Evolutionary conservation across 164 flowering plant genomes (phyloP).

Genomic region (Piper longum): DNA sequence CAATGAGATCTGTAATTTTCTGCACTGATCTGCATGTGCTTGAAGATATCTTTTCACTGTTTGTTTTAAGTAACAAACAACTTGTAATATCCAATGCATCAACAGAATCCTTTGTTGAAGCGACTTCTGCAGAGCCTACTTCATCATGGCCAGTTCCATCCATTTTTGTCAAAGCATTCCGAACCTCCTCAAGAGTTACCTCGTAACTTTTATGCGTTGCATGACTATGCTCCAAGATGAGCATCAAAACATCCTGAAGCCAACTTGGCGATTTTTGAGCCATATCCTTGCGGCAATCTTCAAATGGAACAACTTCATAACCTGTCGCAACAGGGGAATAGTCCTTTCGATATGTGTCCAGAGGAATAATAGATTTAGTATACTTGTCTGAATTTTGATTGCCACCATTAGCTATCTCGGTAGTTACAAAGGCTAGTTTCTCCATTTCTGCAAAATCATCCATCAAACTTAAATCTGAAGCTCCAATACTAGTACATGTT

Average conservation of each 20-base stretch:
- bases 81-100: slow-evolving; percentile 13
- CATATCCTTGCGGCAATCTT: slow-evolving; percentile 10
- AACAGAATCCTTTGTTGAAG: slow-evolving; percentile 13
- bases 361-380: slow-evolving; percentile 2
- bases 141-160: slow-evolving; percentile 9
- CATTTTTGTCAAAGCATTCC: slow-evolving; percentile 23
- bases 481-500: slow-evolving; percentile 22
- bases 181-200: slow-evolving; percentile 55
- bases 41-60: slow-evolving; percentile 15
- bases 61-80: slow-evolving; percentile 9
- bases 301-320: slow-evolving; percentile 42
- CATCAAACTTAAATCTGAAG: slow-evolving; percentile 57
- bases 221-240: slow-evolving; percentile 36
- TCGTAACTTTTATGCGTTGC: slow-evolving; percentile 32
- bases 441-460: slow-evolving; percentile 89
- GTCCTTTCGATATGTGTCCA: slow-evolving; percentile 5
- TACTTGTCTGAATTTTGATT: slow-evolving; percentile 10
- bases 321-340: slow-evolving; percentile 14
- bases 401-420: slow-evolving; percentile 19
- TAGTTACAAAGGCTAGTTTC: slow-evolving; percentile 63
- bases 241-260: slow-evolving; percentile 46
- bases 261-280: slow-evolving; percentile 31
- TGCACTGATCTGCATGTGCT: slow-evolving; percentile 33
- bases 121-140: slow-evolving; percentile 21
- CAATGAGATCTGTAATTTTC: slow-evolving; percentile 57